Evolutionary conservation across 257 asterid species (phyloP), one percentile per base, ranked within the genome.

Genomic region (Galeopsis tetrahit): DNA sequence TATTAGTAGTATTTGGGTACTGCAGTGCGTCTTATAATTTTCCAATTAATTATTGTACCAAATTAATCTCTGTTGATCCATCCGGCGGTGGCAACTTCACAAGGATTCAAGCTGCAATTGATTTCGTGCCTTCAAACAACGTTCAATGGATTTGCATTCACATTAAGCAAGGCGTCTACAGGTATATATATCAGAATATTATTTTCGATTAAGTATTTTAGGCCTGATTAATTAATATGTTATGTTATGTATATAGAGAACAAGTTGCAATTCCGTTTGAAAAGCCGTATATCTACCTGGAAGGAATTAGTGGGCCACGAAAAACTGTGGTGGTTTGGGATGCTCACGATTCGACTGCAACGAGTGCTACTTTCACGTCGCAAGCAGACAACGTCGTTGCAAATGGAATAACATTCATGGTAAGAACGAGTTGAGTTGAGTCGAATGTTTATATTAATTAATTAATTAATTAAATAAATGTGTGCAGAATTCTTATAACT

Each of bases 401-500:
- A 51, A 73, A 73, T 70, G 51, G 81, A 83, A 46, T 92, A 2
- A 64, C 89, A 0, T 88, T 92, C 80, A 63, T 71, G 3, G 95
- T 21, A 21, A 21, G 28, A 21, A 21, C 28, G 0, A 21, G 28
- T 21, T 0, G 28, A 21, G 28, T 21, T 21, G 28, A 21, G 28
- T 21, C n/a, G n/a, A n/a, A n/a, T n/a, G n/a, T n/a, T n/a, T n/a
- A n/a, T n/a, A n/a, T n/a, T n/a, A n/a, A n/a, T n/a, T n/a, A n/a
- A n/a, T n/a, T n/a, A n/a, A n/a, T n/a, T n/a, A n/a, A n/a, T n/a
- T n/a, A n/a, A n/a, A n/a, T n/a, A n/a, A 21, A 21, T 21, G 28
- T 21, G 28, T 21, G 7, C 82, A 89, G 96, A 92, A 92, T 58
- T 81, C 90, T 3, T 82, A 89, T 71, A 89, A 92, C 69, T 71